Evolutionary conservation across 495 filamentous ascomycete species (phyloP).

Genomic region (Podospora pseudocomata): DNA sequence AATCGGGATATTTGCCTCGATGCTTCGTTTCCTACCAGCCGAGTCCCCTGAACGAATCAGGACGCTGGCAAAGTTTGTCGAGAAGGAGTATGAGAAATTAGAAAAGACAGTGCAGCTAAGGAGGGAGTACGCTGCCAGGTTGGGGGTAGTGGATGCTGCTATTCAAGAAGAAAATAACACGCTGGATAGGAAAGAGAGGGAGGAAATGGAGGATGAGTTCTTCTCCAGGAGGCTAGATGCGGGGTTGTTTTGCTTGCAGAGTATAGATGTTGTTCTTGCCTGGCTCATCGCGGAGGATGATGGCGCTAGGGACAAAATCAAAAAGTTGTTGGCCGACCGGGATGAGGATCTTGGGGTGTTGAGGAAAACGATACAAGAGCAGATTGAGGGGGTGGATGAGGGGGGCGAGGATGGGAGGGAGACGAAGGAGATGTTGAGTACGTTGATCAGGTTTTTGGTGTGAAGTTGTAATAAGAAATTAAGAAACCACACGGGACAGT

Average conservation of each 20-base stretch:
- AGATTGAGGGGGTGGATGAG: conserved; percentile 59
- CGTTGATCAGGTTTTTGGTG: conserved; percentile 59
- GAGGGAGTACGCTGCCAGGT: conserved; percentile 62
- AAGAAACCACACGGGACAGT: neutral
- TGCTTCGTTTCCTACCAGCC: conserved; percentile 75
- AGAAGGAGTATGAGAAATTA: conserved; percentile 88
- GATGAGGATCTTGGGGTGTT: conserved; percentile 63
- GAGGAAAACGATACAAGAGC: conserved; percentile 62
- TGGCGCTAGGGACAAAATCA: conserved; percentile 66
- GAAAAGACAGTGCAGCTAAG: conserved; percentile 65
- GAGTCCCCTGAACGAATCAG: conserved; percentile 78
- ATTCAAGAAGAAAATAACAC: conserved; percentile 55
- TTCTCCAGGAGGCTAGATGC: conserved; percentile 81
- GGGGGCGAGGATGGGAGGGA: conserved; percentile 57
- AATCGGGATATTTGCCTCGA: conserved; percentile 79
- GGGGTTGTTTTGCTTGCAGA: conserved; percentile 81
- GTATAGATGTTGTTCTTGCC: conserved; percentile 80
- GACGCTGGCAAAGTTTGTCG: conserved; percentile 88
- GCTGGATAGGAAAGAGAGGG: conserved; percentile 58
- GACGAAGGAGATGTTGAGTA: conserved; percentile 65
- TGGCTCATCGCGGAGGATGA: conserved; percentile 93
- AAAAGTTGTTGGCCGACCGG: conserved; percentile 59
- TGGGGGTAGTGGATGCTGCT: conserved; percentile 61
- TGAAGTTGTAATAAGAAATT: conserved; percentile 20
- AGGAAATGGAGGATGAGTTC: conserved; percentile 61